Percentiles rank a stretch among this genome's conserved stretches.
These are phyloP conservation scores for Rauvolfia tetraphylla DNA, from an alignment of 257 asterid genomes.

Conservation along the genomic window DNA sequence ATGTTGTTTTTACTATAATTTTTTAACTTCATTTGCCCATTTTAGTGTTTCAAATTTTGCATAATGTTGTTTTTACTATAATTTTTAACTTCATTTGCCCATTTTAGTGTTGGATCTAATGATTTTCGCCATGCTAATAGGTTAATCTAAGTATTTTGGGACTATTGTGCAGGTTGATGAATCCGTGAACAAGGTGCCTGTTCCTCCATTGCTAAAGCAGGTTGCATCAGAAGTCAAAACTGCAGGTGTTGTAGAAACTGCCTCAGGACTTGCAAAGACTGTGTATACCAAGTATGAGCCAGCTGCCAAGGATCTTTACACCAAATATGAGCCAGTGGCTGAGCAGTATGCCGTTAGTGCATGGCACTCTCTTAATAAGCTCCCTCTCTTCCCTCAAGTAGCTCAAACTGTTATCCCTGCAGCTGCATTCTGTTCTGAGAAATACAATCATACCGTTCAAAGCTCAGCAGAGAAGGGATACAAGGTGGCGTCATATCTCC, in stretches of 20 bases:
- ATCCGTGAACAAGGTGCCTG: constrained; percentile 54
- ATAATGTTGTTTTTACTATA: background rate
- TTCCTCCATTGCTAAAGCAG: constrained; percentile 62
- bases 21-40: background rate
- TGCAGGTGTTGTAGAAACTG: constrained; percentile 64
- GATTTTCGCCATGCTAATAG: background rate
- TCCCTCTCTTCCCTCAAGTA: constrained; percentile 67
- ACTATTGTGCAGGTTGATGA: constrained; percentile 57
- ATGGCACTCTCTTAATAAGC: constrained; percentile 61
- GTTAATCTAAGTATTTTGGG: background rate
- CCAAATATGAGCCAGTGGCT: constrained; percentile 78
- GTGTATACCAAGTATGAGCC: constrained; percentile 74
- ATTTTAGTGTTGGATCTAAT: background rate
- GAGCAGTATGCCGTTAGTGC: constrained; percentile 73
- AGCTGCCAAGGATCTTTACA: constrained; percentile 65
- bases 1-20: background rate
- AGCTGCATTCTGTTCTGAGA: constrained; percentile 61
- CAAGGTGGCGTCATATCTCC: constrained; percentile 67
- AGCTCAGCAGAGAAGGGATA: constrained; percentile 63
- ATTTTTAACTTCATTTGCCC: background rate
- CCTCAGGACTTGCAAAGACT: constrained; percentile 69
- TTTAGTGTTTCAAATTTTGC: too few species aligned
- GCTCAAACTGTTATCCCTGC: constrained; percentile 72
- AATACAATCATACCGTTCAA: constrained; percentile 69
- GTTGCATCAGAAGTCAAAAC: constrained; percentile 61